Evolutionary conservation across 2,329 filamentous ascomycete species (phyloP).

Genomic region (Trichophyton schoenleinii): DNA sequence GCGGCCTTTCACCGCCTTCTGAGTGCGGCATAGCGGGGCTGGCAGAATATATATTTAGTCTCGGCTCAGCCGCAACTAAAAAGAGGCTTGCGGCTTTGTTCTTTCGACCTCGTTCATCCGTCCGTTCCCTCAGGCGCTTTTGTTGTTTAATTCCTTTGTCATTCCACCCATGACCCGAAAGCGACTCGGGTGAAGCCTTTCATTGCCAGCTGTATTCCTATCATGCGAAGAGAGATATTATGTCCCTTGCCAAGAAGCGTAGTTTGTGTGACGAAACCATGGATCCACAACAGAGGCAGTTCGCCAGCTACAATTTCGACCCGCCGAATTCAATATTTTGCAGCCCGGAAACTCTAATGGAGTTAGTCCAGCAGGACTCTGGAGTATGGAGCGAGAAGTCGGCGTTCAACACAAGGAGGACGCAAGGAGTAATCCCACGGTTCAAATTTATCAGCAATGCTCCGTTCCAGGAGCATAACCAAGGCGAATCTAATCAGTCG

Average conservation of each 20-base stretch:
- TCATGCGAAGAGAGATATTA: neutral
- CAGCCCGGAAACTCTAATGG: neutral
- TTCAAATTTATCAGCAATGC: neutral
- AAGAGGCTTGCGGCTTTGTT: neutral
- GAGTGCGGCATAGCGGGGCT: neutral
- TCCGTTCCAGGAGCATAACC: neutral
- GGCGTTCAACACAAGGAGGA: neutral
- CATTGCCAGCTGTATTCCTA: neutral
- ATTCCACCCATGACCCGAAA: neutral
- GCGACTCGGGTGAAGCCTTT: neutral
- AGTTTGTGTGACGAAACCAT: neutral
- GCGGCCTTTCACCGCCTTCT: neutral
- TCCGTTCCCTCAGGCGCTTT: neutral
- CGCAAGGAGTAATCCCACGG: neutral
- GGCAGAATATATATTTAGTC: neutral
- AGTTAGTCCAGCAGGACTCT: neutral
- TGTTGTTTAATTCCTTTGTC: neutral
- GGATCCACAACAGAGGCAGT: neutral
- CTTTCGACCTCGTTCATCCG: neutral
- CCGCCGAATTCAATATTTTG: neutral
- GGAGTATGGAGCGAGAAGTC: neutral
- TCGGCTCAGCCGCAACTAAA: neutral
- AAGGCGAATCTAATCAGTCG: neutral
- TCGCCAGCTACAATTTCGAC: neutral
- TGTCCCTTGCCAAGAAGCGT: neutral